Conservation (phyloP, 1,139 yeast species). For the Hyphopichia khmerensis region DNA sequence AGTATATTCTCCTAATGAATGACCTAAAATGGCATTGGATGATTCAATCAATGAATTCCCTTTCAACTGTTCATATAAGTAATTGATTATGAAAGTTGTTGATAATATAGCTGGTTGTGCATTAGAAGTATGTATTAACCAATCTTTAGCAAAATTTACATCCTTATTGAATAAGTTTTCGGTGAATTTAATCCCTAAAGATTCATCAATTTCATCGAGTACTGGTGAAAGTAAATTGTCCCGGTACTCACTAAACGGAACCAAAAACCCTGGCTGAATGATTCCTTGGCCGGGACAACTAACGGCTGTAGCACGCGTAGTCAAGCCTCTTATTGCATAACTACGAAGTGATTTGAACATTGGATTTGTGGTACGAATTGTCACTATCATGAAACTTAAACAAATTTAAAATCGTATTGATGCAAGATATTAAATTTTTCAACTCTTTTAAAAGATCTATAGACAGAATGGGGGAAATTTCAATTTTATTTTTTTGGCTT, state of each 20-base stretch:
- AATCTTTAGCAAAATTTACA: constrained; percentile 10
- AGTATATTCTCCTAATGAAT: constrained; percentile 59
- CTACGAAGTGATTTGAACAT: background rate
- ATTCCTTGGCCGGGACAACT: constrained; percentile 48
- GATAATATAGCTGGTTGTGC: constrained; percentile 65
- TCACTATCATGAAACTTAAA: too few species aligned
- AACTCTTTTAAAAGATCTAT: too few species aligned
- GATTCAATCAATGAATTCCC: constrained; percentile 16
- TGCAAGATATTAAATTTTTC: too few species aligned
- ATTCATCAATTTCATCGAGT: constrained; percentile 55
- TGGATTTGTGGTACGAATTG: too few species aligned
- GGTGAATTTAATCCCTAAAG: constrained; percentile 54
- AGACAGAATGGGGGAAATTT: too few species aligned
- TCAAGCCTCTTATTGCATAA: background rate
- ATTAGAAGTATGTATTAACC: constrained; percentile 42
- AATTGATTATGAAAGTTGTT: constrained; percentile 39
- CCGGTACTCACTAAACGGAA: constrained; percentile 17
- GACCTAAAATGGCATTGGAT: constrained; percentile 45
- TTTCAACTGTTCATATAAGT: constrained; percentile 5
- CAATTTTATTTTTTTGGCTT: too few species aligned
- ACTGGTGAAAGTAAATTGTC: constrained; percentile 13
- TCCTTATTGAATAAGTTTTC: constrained; percentile 15
- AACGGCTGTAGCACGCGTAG: constrained; percentile 13
- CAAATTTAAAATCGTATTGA: too few species aligned
- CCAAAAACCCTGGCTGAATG: constrained; percentile 26